Evolutionary conservation across 345 rosid species (phyloP).

Genomic region (Sonneratia caseolaris): DNA sequence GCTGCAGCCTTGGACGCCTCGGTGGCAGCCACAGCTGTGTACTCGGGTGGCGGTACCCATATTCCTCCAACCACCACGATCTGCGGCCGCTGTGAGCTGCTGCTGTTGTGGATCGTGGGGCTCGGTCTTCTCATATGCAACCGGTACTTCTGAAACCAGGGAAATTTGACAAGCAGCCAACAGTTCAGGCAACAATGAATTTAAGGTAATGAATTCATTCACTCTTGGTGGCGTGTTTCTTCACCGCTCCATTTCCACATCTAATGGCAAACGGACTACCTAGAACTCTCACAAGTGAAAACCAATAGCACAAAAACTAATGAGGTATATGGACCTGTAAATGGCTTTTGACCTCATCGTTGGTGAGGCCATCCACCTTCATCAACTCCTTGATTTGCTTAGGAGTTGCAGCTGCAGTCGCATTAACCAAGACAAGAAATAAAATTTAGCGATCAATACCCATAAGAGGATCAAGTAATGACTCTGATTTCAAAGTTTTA

Average conservation of each 20-base stretch:
- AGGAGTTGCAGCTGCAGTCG: conserved; percentile 69
- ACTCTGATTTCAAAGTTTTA: neutral
- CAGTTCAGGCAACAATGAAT: neutral
- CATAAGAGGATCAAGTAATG: neutral
- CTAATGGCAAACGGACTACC: too few relatives aligned
- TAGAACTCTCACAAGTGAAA: too few relatives aligned
- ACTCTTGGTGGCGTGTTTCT: too few relatives aligned
- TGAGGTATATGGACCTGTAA: neutral
- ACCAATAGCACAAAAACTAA: too few relatives aligned
- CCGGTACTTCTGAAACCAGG: too few relatives aligned
- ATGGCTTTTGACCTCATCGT: conserved; percentile 6
- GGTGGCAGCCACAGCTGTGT: conserved; percentile 31
- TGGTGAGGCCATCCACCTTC: conserved; percentile 68
- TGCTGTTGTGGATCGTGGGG: conserved; percentile 22
- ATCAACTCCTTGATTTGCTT: too few relatives aligned
- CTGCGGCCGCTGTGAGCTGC: conserved; percentile 54
- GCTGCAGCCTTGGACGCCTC: conserved; percentile 15
- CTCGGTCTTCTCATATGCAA: too few relatives aligned
- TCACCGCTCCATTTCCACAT: too few relatives aligned
- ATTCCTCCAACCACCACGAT: conserved; percentile 85
- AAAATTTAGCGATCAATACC: neutral
- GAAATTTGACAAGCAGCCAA: too few relatives aligned
- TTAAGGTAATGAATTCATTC: neutral
- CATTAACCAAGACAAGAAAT: neutral
- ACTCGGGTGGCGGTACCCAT: conserved; percentile 76